These are phyloP conservation scores for Podospora didyma DNA, from an alignment of 495 filamentous ascomycete species.

Conservation along the genomic window DNA sequence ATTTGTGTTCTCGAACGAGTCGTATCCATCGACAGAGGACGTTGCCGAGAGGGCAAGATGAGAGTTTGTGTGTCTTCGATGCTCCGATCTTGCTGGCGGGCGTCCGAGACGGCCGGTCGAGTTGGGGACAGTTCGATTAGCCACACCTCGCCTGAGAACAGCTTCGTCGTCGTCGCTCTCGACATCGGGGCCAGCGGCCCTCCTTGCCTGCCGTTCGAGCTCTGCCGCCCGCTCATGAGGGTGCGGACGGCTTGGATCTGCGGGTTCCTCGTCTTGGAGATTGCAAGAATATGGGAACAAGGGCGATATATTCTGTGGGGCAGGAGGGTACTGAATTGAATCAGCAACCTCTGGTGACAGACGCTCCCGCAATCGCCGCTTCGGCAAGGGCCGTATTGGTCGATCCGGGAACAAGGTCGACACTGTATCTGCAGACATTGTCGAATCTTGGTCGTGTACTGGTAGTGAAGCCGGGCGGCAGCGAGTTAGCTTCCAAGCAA, in stretches of 20 bases:
- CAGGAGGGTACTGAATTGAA: conserved; percentile 74
- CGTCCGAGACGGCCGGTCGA: conserved; percentile 22
- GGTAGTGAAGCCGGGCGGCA: conserved; percentile 6
- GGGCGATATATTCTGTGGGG: conserved; percentile 60
- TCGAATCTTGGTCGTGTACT: conserved; percentile 23
- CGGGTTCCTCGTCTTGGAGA: conserved; percentile 34
- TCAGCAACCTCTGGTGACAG: conserved; percentile 80
- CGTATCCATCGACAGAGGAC: conserved; percentile 79
- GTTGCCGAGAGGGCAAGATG: conserved; percentile 44
- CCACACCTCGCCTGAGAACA: conserved; percentile 9
- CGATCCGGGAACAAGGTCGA: conserved; percentile 80
- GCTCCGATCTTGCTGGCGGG: conserved; percentile 22
- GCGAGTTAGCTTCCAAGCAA: conserved; percentile 17
- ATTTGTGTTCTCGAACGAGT: conserved; percentile 96
- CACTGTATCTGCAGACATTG: conserved; percentile 65
- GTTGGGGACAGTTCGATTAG: conserved; percentile 23
- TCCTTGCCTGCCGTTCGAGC: conserved; percentile 21
- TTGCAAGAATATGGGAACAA: conserved; percentile 72
- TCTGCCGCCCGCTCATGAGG: conserved; percentile 20
- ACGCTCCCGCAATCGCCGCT: conserved; percentile 76
- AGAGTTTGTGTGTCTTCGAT: conserved; percentile 39
- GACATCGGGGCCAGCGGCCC: conserved; percentile 23
- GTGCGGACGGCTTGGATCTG: conserved; percentile 10
- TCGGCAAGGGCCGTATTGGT: conserved; percentile 90
- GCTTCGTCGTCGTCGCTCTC: conserved; percentile 37